A percentile compares a stretch with the other conserved stretches of the same genome.
Conservation (phyloP, 495 filamentous ascomycete genomes). For the Peziza echinospora region DNA sequence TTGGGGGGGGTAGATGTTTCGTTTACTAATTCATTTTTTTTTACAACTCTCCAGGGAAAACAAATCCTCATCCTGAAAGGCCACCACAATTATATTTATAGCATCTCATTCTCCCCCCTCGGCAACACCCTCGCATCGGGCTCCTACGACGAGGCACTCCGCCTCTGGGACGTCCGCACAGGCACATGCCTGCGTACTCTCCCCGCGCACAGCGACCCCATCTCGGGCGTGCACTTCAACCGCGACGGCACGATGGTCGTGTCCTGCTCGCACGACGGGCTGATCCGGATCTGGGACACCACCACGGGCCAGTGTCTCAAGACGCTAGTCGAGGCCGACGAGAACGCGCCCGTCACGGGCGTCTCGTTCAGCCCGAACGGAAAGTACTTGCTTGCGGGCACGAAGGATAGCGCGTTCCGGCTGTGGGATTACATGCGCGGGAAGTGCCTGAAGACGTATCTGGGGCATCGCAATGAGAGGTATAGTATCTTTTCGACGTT, state of each 20-base stretch:
- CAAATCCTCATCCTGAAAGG: slow-evolving; percentile 41
- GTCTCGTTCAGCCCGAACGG: slow-evolving; percentile 89
- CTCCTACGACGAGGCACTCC: slow-evolving; percentile 91
- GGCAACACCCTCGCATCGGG: slow-evolving; percentile 90
- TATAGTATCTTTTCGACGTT: slow-evolving; percentile 69
- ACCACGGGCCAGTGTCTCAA: slow-evolving; percentile 84
- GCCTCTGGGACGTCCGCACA: slow-evolving; percentile 83
- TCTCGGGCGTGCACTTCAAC: slow-evolving; percentile 81
- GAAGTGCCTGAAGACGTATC: slow-evolving; percentile 83
- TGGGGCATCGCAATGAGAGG: slow-evolving; percentile 69
- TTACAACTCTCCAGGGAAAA: slow-evolving; percentile 24
- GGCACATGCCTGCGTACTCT: slow-evolving; percentile 68
- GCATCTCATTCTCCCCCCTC: slow-evolving; percentile 81
- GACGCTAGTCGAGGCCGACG: slow-evolving; percentile 83
- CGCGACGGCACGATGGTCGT: slow-evolving; percentile 78
- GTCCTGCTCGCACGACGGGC: slow-evolving; percentile 69
- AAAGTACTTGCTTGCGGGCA: slow-evolving; percentile 75
- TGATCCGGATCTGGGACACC: slow-evolving; percentile 92
- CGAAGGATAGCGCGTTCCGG: slow-evolving; percentile 68
- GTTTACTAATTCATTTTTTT: background rate
- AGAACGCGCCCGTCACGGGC: slow-evolving; percentile 64
- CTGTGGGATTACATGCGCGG: slow-evolving; percentile 89
- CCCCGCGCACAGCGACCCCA: slow-evolving; percentile 85
- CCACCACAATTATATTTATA: slow-evolving; percentile 91
- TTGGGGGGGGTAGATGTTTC: background rate